Evolutionary conservation across 495 filamentous ascomycete genomes (phyloP), one percentile per base, ranked within the genome.

Genomic region (Trichoderma asperelloides): DNA sequence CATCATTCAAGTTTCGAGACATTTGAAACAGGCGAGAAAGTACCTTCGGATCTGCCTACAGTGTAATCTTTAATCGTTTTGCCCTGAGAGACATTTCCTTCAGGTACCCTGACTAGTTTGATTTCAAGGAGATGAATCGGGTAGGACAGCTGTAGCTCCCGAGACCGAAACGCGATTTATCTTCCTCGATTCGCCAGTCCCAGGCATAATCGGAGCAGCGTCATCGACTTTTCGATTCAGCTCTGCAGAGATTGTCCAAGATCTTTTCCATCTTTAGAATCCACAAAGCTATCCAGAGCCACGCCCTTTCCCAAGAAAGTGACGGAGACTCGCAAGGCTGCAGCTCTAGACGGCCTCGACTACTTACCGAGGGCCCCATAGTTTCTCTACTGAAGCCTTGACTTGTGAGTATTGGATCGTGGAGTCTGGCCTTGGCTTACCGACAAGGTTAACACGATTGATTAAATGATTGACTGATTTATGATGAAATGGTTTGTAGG

Each of bases 101-200:
- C 25, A 18, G 28, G 25, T 60, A 30, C 55, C 25, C 16, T 25
- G 11, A 23, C 55, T 30, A 30, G 55, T 21, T 25, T 60, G 16
- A 7, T 21, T 25, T 21, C 55, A 25, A 60, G 12, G 12, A 1
- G 2, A 60, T 25, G 5, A 60, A 60, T 60, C 23, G 25, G 55
- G 55, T 30, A 60, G 55, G 55, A 25, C 55, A 60, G 25, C 25
- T 30, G 55, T 60, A 60, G 55, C 55, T 60, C 55, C 28, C 25
- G 25, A 60, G 55, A 13, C 55, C 25, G 27, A 30, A 30, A 16
- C 25, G 27, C 55, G 3, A 13, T 13, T 60, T 7, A 1, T 60
- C 55, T 28, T 60, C 9, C 25, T 60, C 27, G 27, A 30, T 60
- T 60, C 55, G 27, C n/a, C 27, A 47, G 25, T 23, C 55, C 55